phyloP scores from a whole-genome alignment of 108 stramenopile genomes.

The Cyclostephanos tholiformis region DNA sequence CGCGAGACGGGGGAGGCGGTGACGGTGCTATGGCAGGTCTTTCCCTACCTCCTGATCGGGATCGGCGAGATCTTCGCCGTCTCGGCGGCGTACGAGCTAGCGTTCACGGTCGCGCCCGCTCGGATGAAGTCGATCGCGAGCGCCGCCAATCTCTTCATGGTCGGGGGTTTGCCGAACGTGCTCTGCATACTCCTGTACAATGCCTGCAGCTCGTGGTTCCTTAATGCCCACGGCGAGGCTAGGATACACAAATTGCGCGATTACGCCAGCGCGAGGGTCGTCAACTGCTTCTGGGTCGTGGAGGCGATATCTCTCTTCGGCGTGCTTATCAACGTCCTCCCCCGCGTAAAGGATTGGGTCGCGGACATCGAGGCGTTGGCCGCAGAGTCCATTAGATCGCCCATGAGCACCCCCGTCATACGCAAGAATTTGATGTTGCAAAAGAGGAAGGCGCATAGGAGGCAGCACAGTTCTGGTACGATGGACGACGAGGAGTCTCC shows the following conservation, averaged over 20 bases:
- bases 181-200: slow-evolving; percentile 16
- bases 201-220: slow-evolving; percentile 11
- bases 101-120: slow-evolving; percentile 24
- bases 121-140: slow-evolving; percentile 27
- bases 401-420: too few species aligned
- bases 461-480: too few species aligned
- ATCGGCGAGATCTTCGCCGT: slow-evolving; percentile 41
- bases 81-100: slow-evolving; percentile 33
- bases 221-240: background rate
- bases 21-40: slow-evolving; percentile 29
- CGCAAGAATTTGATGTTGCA: too few species aligned
- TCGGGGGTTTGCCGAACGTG: slow-evolving; percentile 31
- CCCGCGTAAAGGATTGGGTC: too few species aligned
- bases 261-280: background rate
- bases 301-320: too few species aligned
- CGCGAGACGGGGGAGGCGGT: slow-evolving; percentile 8
- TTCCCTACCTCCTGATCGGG: slow-evolving; percentile 33
- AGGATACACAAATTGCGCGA: background rate
- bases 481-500: too few species aligned
- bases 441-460: too few species aligned
- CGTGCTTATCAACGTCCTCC: too few species aligned
- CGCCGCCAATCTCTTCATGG: slow-evolving; percentile 35
- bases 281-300: too few species aligned
- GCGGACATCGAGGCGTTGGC: too few species aligned
- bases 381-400: too few species aligned